Conservation (phyloP, 2,329 filamentous ascomycete species). For the Fusarium sp. region DNA sequence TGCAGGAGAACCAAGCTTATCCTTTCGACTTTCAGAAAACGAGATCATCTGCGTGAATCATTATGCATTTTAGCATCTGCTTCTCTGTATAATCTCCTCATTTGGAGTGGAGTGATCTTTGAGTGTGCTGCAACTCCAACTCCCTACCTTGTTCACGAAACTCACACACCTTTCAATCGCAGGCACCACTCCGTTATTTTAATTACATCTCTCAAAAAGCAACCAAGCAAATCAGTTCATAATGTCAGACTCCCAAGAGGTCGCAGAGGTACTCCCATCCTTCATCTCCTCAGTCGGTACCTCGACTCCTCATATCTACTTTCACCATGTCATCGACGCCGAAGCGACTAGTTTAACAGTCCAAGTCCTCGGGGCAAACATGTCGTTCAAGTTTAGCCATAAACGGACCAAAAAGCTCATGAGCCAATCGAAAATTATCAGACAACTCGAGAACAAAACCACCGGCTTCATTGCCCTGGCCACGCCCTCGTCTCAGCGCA, state of each 20-base stretch:
- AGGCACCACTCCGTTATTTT: conserved; percentile 3
- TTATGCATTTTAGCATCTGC: neutral
- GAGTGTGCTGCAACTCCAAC: conserved; percentile 2
- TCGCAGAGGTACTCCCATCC: conserved; percentile 11
- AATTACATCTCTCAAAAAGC: neutral
- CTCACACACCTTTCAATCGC: conserved; percentile 5
- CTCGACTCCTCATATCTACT: conserved; percentile 43
- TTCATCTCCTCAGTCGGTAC: conserved; percentile 42
- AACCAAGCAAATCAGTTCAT: neutral
- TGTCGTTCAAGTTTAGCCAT: conserved; percentile 48
- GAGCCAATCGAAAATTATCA: conserved; percentile 4
- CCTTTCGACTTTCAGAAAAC: neutral
- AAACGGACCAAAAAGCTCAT: conserved; percentile 25
- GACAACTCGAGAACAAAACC: conserved; percentile 46
- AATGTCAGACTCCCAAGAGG: conserved; percentile 23
- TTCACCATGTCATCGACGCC: conserved; percentile 48
- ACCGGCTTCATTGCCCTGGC: conserved; percentile 49
- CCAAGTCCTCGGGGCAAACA: conserved; percentile 50
- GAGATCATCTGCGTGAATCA: conserved; percentile 7
- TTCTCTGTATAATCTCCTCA: neutral
- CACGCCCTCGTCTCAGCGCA: conserved; percentile 21
- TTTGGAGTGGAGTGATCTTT: conserved; percentile 1
- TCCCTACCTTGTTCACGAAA: conserved; percentile 2
- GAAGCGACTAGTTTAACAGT: conserved; percentile 42
- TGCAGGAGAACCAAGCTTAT: no score